Base-by-base conservation (phyloP, 495 filamentous ascomycete genomes). In the Neurospora sublineolata region DNA sequence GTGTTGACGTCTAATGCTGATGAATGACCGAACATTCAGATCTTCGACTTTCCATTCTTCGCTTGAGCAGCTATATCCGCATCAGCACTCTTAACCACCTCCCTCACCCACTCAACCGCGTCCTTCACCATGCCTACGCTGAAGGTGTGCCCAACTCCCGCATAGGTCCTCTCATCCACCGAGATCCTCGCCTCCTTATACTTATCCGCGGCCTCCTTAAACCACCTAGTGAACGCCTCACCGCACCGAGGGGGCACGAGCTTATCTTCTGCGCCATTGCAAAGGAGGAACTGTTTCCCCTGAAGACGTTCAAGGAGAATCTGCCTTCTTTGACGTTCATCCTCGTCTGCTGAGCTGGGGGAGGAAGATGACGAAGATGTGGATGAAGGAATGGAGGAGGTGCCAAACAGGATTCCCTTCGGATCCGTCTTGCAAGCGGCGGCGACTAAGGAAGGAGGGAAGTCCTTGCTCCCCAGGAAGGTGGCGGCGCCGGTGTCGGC, bases 241-340 rank as follows among this genome's bases (percentile, higher is more conserved):
- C 86, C 84, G 18, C 88, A 88, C 30, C 82, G 82, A 79, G 93
- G 92, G 8, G 95, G 94, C 23, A 99, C 94, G 67, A 98, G 79
- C 76, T 92, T 93, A 78, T 99, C 95, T 20, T 82, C 83, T 0
- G 83, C 90, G 0, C 94, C 95, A 14, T 89, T 89, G 72, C 96
- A 81, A 72, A 92, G 88, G 69, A 97, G 80, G 71, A 97, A 89
- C 70, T 84, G 88, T 80, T 97, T 99, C 0, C 89, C 89, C 1
- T 81, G 82, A 58, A 97, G 74, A 12, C 83, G 82, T 0, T 84
- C 80, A 30, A 83, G 75, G 1, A 91, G 73, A 30, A 86, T 76
- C 23, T 85, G 74, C 14, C 27, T 3, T 64, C 84, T 74, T 79
- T 38, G 80, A 70, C 23, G 80, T 77, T 14, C 60, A 42, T 27